Percentiles rank a stretch among this genome's conserved stretches.
phyloP scores from a whole-genome alignment of 106 monocot species.

The Iris macrosiphon region DNA sequence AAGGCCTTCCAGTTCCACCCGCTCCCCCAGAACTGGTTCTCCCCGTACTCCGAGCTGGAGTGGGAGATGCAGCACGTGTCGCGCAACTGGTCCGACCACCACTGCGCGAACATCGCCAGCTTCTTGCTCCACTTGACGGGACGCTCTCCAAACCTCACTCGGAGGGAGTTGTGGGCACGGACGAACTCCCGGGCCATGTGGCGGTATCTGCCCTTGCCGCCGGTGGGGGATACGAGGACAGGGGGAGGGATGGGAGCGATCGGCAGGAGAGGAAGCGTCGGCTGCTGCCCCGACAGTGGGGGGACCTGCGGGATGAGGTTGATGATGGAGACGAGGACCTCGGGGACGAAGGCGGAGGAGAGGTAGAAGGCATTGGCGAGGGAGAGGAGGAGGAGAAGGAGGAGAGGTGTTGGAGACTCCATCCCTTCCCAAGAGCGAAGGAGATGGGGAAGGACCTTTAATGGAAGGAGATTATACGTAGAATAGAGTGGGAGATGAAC shows the following conservation, averaged over 20 bases:
- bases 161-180: slow-evolving; percentile 19
- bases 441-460: no score
- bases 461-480: no score
- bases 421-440: no score
- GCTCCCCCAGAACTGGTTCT: slow-evolving; percentile 44
- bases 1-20: slow-evolving; percentile 21
- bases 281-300: not conserved
- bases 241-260: not conserved
- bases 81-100: slow-evolving; percentile 10
- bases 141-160: not conserved
- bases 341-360: no score
- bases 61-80: slow-evolving; percentile 24
- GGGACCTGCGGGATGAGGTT: not conserved
- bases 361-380: not conserved
- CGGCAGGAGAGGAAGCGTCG: not conserved
- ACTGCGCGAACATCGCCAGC: slow-evolving; percentile 21
- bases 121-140: slow-evolving; percentile 21
- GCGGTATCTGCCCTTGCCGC: not conserved
- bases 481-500: no score
- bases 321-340: no score
- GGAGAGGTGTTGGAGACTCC: no score
- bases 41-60: slow-evolving; percentile 26
- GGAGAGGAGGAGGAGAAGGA: no score
- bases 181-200: slow-evolving; percentile 19
- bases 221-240: not conserved